A percentile compares a stretch with the other conserved stretches of the same genome.
Conservation (phyloP, 371 early-diverging fungal genomes). For the Mucor piriformis region DNA sequence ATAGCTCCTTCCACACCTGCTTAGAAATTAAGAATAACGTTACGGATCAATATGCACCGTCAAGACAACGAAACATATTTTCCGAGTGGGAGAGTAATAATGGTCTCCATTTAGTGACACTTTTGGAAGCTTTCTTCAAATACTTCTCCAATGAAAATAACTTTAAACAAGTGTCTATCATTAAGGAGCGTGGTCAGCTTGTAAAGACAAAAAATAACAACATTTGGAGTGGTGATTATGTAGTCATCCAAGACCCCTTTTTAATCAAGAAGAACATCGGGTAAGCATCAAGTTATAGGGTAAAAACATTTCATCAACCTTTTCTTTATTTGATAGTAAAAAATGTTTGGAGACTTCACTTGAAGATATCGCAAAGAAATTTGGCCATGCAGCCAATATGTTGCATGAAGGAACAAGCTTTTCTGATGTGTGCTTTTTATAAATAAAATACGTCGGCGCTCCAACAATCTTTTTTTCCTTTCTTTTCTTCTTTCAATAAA, state of each 20-base stretch:
- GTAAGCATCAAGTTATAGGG: background rate
- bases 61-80: background rate
- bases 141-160: background rate
- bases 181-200: background rate
- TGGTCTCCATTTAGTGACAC: background rate
- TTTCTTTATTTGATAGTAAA: background rate
- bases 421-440: too few species aligned
- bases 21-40: background rate
- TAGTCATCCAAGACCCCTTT: too few species aligned
- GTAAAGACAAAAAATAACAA: too few species aligned
- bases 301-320: background rate
- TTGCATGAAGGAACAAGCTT: background rate
- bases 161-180: background rate
- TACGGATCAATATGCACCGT: background rate
- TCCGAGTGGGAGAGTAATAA: background rate
- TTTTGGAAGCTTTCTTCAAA: background rate
- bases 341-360: background rate
- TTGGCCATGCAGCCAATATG: background rate
- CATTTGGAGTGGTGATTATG: too few species aligned
- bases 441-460: too few species aligned
- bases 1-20: background rate
- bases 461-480: background rate
- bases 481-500: background rate
- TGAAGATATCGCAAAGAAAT: background rate
- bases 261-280: background rate